These are phyloP conservation scores for Pseudoneurospora amorphoporcata DNA, from an alignment of 495 filamentous ascomycete genomes.

Conservation along the genomic window DNA sequence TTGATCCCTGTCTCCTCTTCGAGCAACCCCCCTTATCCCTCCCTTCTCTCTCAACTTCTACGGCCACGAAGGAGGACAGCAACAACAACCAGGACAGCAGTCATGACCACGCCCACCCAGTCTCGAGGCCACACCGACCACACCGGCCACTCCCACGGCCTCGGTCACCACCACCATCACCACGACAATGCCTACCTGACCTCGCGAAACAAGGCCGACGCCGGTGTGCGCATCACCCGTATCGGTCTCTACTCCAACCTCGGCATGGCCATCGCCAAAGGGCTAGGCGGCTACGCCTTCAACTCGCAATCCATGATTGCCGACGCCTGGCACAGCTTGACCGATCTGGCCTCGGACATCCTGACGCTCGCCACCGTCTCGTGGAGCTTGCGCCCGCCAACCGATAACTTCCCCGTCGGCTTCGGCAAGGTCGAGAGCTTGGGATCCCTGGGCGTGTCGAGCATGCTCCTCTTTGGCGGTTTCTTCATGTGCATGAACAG, in stretches of 20 bases:
- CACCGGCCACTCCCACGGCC: constrained; percentile 37
- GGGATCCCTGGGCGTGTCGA: constrained; percentile 84
- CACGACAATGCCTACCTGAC: constrained; percentile 86
- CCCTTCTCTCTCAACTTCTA: constrained; percentile 1
- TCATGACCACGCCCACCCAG: constrained; percentile 21
- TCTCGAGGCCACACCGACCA: constrained; percentile 40
- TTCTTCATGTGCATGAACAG: constrained; percentile 82
- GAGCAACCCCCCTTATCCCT: constrained; percentile 6
- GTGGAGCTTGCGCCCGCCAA: constrained; percentile 77
- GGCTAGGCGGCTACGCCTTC: constrained; percentile 83
- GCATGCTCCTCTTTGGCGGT: constrained; percentile 77
- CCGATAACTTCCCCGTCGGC: constrained; percentile 70
- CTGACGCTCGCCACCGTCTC: constrained; percentile 88
- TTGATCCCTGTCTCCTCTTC: constrained; percentile 5
- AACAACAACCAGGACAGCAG: constrained; percentile 16
- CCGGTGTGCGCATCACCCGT: constrained; percentile 88
- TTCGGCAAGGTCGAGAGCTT: constrained; percentile 97
- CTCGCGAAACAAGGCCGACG: constrained; percentile 81
- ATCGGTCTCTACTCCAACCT: constrained; percentile 88
- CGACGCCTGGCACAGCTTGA: constrained; percentile 89
- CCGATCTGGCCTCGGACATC: constrained; percentile 89
- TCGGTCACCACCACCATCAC: constrained; percentile 44
- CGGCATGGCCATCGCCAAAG: constrained; percentile 87
- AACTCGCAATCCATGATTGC: constrained; percentile 90
- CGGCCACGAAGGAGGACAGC: background rate